Evolutionary conservation across 164 flowering plant genomes (phyloP), one percentile per base, ranked within the genome.

Genomic region (Chimonanthus salicifolius): DNA sequence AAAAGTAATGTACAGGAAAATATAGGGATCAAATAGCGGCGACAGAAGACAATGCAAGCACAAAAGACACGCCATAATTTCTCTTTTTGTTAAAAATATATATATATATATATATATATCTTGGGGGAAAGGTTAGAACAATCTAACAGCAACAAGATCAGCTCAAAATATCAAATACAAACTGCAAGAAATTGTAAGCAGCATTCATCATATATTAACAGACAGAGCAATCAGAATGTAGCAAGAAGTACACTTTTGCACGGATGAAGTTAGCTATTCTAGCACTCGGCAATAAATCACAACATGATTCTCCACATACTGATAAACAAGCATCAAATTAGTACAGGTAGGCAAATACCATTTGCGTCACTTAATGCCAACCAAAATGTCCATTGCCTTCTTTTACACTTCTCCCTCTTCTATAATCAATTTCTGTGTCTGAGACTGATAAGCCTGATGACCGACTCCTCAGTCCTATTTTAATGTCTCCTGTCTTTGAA

Each of bases 341-440:
- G 78, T 76, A 74, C 81, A 75, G 18, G 65, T 64, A 49, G 48
- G 0, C 3, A 54, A 66, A 58, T 18, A 66, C 50, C 33, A 66
- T 58, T 54, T 43, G 15, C 20, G 58, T 21, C 51, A 66, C 62
- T 64, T 76, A 87, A 68, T 76, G 84, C 88, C 88, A 84, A 60
- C 74, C 72, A 66, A 82, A 79, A 79, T 81, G 77, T 75, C 83
- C 85, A 74, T 74, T 85, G 47, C 86, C 82, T 75, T 85, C 88
- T 80, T 90, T 85, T 73, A 83, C 76, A 77, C 94, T 90, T 82
- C 94, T 84, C 51, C 89, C 91, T 80, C 95, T 86, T 77, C 95
- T 80, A 76, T 91, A 91, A 64, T 94, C 99, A 70, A 92, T 75
- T 80, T 92, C 99, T 50, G 97, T 95, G 79, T 94, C 97, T 45